Conservation (phyloP, 2,329 filamentous ascomycete genomes). For the Pseudocercospora crystallina region DNA sequence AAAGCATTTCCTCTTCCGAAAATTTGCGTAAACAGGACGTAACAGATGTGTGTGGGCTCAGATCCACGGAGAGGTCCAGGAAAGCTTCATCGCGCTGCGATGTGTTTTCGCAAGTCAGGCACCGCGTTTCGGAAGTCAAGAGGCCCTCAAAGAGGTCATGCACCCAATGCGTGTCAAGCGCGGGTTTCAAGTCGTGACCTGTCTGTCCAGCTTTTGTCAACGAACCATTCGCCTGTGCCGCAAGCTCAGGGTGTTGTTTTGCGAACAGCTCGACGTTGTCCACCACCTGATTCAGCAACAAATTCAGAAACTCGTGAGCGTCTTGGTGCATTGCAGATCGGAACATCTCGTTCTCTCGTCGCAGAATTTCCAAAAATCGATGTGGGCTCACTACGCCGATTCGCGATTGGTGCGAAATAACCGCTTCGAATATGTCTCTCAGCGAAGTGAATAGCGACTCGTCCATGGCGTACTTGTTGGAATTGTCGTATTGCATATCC, state of each 20-base stretch:
- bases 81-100: slow-evolving; percentile 96
- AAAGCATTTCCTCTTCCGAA: slow-evolving; percentile 97
- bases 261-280: slow-evolving; percentile 89
- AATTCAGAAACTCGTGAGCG: slow-evolving; percentile 93
- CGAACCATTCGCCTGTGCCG: slow-evolving; percentile 29
- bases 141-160: slow-evolving; percentile 96
- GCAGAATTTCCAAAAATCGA: slow-evolving; percentile 89
- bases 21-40: slow-evolving; percentile 95
- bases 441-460: slow-evolving; percentile 92
- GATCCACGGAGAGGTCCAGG: slow-evolving; percentile 89
- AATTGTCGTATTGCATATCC: slow-evolving; percentile 79
- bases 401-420: slow-evolving; percentile 76
- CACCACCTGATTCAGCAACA: slow-evolving; percentile 94
- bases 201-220: slow-evolving; percentile 11
- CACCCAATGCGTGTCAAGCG: slow-evolving; percentile 68
- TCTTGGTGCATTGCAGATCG: slow-evolving; percentile 97
- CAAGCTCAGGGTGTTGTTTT: slow-evolving; percentile 55
- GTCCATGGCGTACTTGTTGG: slow-evolving; percentile 81
- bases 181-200: slow-evolving; percentile 19
- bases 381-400: slow-evolving; percentile 90
- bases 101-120: slow-evolving; percentile 90
- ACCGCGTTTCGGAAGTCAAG: slow-evolving; percentile 92
- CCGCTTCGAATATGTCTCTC: slow-evolving; percentile 92
- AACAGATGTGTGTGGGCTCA: slow-evolving; percentile 93
- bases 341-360: slow-evolving; percentile 95